Evolutionary conservation across 257 asterid genomes (phyloP), one percentile per base, ranked within the genome.

Genomic region (Solanum boliviense): DNA sequence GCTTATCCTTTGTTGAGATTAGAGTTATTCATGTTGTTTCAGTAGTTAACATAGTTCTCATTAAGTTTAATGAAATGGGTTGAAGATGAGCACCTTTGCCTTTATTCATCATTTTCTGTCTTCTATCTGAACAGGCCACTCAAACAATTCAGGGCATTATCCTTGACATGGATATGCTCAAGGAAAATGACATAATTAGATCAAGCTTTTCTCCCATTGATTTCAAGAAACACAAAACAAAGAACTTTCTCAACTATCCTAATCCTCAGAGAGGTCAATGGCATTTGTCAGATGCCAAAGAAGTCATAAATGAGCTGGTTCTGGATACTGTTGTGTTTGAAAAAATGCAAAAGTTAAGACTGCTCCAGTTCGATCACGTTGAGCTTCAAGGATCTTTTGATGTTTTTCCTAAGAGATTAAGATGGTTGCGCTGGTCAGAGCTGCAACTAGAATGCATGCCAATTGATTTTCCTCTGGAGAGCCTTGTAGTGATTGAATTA

Each of bases 401-500:
- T 18, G 62, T 75, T 36, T 74, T 88, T 75, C 88, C 90, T 29
- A 75, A 75, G 87, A 88, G 68, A 74, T 85, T 88, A 76, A 88
- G 72, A 73, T 88, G 86, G 88, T 32, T 88, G n/a, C 39, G 34
- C 16, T 88, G 90, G 90, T 46, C 79, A 13, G 86, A 56, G 38
- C 58, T 85, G 56, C 82, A 65, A 62, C 5, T 81, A 56, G 81
- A 44, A 31, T 88, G 46, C 84, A 58, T 85, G 71, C 86, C 90
- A 84, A 20, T 18, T 60, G 90, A 88, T 56, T 88, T 88, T 88
- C 86, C 88, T 39, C 25, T 88, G 41, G 88, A 71, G 78, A 84
- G 62, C 72, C 32, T 84, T 9, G 88, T 60, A 48, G 90, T 85
- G 36, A 76, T 88, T 85, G 90, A 88, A 74, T 52, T 88, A 32